Evolutionary conservation across 345 rosid species (phyloP), one percentile per base, ranked within the genome.

Genomic region (Eucalyptus pumila): DNA sequence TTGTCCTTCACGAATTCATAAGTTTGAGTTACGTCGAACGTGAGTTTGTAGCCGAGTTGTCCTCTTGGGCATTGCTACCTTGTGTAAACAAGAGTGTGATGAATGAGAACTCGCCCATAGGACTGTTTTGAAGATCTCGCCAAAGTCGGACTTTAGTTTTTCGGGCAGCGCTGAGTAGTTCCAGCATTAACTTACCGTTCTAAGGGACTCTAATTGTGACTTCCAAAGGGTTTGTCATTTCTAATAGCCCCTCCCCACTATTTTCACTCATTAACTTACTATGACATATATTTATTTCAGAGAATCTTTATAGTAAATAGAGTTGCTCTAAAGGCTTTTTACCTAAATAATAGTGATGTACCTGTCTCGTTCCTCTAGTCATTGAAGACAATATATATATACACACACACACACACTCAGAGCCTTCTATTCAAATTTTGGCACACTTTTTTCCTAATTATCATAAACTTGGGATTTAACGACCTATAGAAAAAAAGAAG

Each of bases 371-470:
- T 62, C 32, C 32, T 62, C 69, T 1, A 27, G 34, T 62, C 34
- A 62, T n/a, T 27, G 30, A 62, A 62, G 14, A 3, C 17, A 27
- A 27, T 6, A 60, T 6, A 49, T 48, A 44, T 42, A 42, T 7
- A 56, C 8, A 8, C 1, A 58, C 1, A 56, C 5, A 40, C 3
- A 24, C 60, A 5, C 27, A 11, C 14, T 26, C 1, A 1, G 14
- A 30, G 34, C 3, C 15, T 27, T 62, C 15, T n/a, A 62, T 62
- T 62, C 69, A n/a, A 1, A 62, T 13, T 58, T 58, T 24, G 30
- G n/a, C n/a, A 24, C n/a, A 5, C 14, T 24, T 26, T 60, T 60
- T 60, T 5, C 7, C n/a, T 6, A 26, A 1, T 60, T 60, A 24
- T 60, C n/a, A 26, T 60, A 0, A 26, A 27, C 67, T 60, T 26